These are phyloP conservation scores for Candida sanyiensis DNA, from an alignment of 805 yeast species.

Conservation along the genomic window DNA sequence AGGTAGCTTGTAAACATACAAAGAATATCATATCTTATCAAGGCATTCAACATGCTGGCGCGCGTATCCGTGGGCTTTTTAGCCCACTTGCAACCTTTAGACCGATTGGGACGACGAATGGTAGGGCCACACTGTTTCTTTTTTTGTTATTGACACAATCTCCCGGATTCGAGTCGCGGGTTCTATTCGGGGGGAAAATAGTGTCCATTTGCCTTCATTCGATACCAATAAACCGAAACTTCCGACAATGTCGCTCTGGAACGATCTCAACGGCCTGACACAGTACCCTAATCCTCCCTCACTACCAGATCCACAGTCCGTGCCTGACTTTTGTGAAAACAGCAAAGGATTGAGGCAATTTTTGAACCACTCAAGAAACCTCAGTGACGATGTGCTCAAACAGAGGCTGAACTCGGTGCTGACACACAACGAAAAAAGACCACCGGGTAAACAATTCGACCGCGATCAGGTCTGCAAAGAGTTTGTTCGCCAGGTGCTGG, in stretches of 20 bases:
- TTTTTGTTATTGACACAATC: too few species aligned
- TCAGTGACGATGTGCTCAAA: conserved; percentile 42
- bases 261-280: conserved; percentile 11
- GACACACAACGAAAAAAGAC: conserved; percentile 21
- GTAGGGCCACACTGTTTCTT: too few species aligned
- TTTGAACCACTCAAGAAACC: conserved; percentile 30
- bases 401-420: conserved; percentile 37
- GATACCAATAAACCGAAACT: not conserved
- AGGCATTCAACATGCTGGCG: too few species aligned
- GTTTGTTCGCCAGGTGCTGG: conserved; percentile 33
- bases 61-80: too few species aligned
- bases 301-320: conserved; percentile 7
- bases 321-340: conserved; percentile 28
- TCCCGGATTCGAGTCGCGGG: too few species aligned
- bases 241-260: conserved; percentile 23
- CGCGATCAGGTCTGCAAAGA: conserved; percentile 29
- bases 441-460: not conserved
- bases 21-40: too few species aligned
- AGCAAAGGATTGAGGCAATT: conserved; percentile 33
- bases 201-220: too few species aligned
- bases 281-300: conserved; percentile 25
- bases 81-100: too few species aligned
- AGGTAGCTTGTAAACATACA: too few species aligned
- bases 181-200: too few species aligned
- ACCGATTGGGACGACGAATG: too few species aligned